Evolutionary conservation across 2,329 filamentous ascomycete genomes (phyloP).

Genomic region (Alternaria angustiovoidea): DNA sequence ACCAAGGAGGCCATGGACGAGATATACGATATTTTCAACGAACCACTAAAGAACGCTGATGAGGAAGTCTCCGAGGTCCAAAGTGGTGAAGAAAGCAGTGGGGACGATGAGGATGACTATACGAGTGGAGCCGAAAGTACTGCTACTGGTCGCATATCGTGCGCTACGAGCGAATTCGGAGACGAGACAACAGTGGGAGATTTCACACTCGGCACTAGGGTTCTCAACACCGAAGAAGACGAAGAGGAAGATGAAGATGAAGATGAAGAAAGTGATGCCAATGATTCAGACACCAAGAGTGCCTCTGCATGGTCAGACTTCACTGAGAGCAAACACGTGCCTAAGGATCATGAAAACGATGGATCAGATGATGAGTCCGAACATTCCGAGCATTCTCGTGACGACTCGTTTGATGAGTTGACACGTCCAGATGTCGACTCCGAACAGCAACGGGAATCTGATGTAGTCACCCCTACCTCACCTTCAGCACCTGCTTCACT

Average conservation of each 20-base stretch:
- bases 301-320: conserved; percentile 91
- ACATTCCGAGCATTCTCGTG: conserved; percentile 43
- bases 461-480: conserved; percentile 59
- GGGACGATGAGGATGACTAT: conserved; percentile 72
- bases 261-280: conserved; percentile 43
- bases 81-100: conserved; percentile 71
- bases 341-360: conserved; percentile 49
- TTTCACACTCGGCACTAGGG: conserved; percentile 52
- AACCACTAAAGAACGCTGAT: conserved; percentile 69
- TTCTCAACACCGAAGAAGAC: conserved; percentile 41
- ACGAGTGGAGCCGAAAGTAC: conserved; percentile 88
- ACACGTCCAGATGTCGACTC: conserved; percentile 37
- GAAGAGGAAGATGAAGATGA: background rate
- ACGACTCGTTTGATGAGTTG: conserved; percentile 47
- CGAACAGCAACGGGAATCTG: conserved; percentile 44
- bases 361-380: conserved; percentile 50
- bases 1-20: conserved; percentile 95
- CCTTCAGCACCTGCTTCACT: conserved; percentile 46
- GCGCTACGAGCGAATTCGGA: conserved; percentile 69
- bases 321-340: conserved; percentile 74
- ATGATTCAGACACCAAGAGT: conserved; percentile 52
- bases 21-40: conserved; percentile 96
- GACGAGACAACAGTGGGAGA: conserved; percentile 66
- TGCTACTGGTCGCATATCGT: conserved; percentile 75
- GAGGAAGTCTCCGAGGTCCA: conserved; percentile 62